Percentiles rank a stretch among this genome's conserved stretches.
These are phyloP conservation scores for Volvox carteri DNA, from an alignment of 163 green algal genomes.

Conservation along the genomic window DNA sequence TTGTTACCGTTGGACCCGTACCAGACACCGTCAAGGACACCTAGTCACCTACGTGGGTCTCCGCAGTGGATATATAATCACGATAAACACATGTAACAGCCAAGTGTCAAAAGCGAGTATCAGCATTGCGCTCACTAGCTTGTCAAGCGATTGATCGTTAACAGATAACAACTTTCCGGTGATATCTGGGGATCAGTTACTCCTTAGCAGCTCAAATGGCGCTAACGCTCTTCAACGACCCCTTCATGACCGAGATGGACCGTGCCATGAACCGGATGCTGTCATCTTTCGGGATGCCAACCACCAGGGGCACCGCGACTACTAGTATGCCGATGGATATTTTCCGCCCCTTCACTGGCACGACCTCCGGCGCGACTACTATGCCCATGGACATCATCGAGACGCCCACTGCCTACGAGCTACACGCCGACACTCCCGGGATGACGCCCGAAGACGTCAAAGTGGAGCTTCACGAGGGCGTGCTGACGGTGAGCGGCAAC, in stretches of 20 bases:
- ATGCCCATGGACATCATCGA: conserved; percentile 50
- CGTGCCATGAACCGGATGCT: conserved; percentile 46
- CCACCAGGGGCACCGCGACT: background rate
- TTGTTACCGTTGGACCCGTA: conserved; percentile 2
- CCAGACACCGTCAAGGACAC: too few species aligned
- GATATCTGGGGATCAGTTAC: too few species aligned
- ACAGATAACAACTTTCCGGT: too few species aligned
- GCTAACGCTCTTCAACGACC: conserved; percentile 45
- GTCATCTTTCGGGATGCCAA: conserved; percentile 5
- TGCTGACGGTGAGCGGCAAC: conserved; percentile 42
- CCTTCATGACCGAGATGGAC: conserved; percentile 51
- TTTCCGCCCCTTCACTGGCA: conserved; percentile 11
- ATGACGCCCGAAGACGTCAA: conserved; percentile 51
- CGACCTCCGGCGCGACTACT: background rate
- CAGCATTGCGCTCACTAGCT: too few species aligned
- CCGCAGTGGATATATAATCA: too few species aligned
- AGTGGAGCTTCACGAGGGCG: conserved; percentile 49
- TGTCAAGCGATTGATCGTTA: too few species aligned
- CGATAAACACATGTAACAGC: too few species aligned
- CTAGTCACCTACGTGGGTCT: too few species aligned
- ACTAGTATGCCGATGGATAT: background rate
- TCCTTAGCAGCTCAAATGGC: too few species aligned
- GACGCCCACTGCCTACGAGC: conserved; percentile 20
- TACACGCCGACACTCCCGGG: conserved; percentile 42
- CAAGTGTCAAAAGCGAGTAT: too few species aligned